These are phyloP conservation scores for Trichophaea hybrida DNA, from an alignment of 2,329 filamentous ascomycete genomes.

Conservation along the genomic window DNA sequence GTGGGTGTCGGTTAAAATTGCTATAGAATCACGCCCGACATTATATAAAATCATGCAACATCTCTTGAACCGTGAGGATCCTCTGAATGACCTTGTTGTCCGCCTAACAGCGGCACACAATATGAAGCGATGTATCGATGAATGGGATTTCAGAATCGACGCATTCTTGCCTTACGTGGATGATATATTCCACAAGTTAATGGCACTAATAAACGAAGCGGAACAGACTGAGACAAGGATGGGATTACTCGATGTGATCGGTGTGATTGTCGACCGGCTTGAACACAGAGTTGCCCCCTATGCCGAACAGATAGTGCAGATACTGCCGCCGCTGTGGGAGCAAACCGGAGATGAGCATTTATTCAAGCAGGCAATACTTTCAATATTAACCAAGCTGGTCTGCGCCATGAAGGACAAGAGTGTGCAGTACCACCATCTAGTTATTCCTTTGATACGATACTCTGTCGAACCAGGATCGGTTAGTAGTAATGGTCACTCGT, in stretches of 20 bases:
- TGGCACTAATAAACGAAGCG: constrained; percentile 64
- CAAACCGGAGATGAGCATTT: constrained; percentile 74
- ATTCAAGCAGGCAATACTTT: constrained; percentile 85
- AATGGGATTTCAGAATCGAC: constrained; percentile 64
- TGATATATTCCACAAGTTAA: constrained; percentile 55
- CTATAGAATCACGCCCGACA: constrained; percentile 50
- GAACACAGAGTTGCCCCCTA: constrained; percentile 49
- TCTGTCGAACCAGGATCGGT: constrained; percentile 64
- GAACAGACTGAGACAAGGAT: constrained; percentile 80
- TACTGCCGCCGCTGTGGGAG: constrained; percentile 73
- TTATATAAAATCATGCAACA: constrained; percentile 85
- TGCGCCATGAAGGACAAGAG: constrained; percentile 69
- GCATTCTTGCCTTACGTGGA: constrained; percentile 65
- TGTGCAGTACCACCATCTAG: constrained; percentile 60
- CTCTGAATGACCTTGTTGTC: constrained; percentile 78
- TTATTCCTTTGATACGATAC: constrained; percentile 68
- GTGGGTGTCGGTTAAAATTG: constrained; percentile 71
- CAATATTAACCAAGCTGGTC: constrained; percentile 72
- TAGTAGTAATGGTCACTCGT: constrained; percentile 18
- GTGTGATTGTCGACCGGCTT: constrained; percentile 64
- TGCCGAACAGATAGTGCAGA: constrained; percentile 66
- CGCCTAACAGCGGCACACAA: constrained; percentile 80
- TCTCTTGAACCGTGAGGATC: constrained; percentile 61
- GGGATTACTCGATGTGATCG: constrained; percentile 73
- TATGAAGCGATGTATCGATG: constrained; percentile 64